Conservation (phyloP, 2,329 filamentous ascomycete genomes). For the Helicocarpus griseus region DNA sequence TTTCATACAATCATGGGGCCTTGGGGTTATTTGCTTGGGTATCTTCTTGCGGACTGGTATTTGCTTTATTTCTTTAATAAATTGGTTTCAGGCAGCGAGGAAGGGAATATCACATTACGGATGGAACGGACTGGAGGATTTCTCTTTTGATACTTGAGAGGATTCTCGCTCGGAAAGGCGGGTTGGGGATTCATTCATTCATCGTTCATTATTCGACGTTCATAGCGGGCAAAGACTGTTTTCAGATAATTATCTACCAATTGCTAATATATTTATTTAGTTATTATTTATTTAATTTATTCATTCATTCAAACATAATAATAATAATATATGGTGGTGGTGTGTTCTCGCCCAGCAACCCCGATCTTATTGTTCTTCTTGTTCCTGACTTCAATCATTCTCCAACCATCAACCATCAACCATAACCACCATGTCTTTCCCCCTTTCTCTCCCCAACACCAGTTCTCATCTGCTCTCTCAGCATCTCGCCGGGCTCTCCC, state of each 20-base stretch:
- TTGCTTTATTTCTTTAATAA: background rate
- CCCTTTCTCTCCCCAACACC: conserved; percentile 6
- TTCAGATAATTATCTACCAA: background rate
- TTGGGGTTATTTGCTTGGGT: background rate
- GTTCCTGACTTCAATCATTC: background rate
- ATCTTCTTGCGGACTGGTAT: background rate
- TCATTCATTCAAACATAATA: background rate
- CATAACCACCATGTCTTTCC: conserved; percentile 11
- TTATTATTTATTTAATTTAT: background rate
- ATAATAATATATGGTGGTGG: background rate
- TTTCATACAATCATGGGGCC: background rate
- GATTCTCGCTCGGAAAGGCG: background rate
- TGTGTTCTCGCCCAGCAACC: background rate
- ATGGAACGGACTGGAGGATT: background rate
- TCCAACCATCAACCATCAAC: background rate
- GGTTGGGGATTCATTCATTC: background rate
- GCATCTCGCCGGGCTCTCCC: conserved; percentile 5
- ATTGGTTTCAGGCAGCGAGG: background rate
- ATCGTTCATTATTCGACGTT: no score
- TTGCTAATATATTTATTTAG: background rate
- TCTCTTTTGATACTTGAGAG: background rate
- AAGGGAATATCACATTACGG: background rate
- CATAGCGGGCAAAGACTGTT: background rate
- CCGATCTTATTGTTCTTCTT: background rate
- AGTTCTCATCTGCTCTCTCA: conserved; percentile 13